These are phyloP conservation scores for Phytophthora pseudosyringae DNA, from an alignment of 352 stramenopile genomes.

Conservation along the genomic window DNA sequence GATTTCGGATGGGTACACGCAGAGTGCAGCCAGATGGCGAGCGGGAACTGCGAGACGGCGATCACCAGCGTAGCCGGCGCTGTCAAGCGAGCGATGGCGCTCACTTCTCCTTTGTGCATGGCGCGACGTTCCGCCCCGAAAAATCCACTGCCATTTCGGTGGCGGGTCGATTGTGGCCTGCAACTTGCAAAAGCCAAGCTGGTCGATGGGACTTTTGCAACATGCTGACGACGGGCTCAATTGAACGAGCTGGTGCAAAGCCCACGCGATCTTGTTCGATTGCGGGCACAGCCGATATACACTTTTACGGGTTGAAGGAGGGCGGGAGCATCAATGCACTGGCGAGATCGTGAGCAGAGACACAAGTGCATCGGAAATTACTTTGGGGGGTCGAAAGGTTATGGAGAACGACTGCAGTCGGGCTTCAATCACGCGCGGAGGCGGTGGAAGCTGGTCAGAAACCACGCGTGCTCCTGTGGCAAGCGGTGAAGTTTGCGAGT, in stretches of 20 bases:
- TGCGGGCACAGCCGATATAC: conserved; percentile 13
- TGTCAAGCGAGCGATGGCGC: not conserved
- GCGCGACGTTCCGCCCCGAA: conserved; percentile 18
- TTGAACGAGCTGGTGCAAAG: conserved; percentile 29
- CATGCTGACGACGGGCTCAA: conserved; percentile 25
- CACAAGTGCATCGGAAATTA: not conserved
- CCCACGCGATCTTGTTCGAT: conserved; percentile 14
- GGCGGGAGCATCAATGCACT: not conserved
- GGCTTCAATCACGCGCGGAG: conserved; percentile 33
- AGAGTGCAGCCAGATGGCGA: conserved; percentile 19
- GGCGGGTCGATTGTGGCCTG: not conserved
- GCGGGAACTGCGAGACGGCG: conserved; percentile 21
- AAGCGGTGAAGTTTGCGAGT: not conserved
- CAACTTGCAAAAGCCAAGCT: too few relatives aligned
- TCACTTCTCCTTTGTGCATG: not conserved
- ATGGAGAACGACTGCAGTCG: not conserved
- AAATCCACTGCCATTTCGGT: conserved; percentile 37
- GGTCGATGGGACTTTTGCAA: conserved; percentile 16
- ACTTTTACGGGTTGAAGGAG: conserved; percentile 19
- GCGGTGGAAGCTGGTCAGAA: conserved; percentile 70
- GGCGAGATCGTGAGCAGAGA: not conserved
- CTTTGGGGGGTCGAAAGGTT: too few relatives aligned
- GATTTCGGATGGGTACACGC: conserved; percentile 8
- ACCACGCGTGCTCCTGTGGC: conserved; percentile 59
- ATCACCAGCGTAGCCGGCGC: conserved; percentile 6